phyloP scores from a whole-genome alignment of 1,284 basidiomycete species.

The Boletus chippewaensis region DNA sequence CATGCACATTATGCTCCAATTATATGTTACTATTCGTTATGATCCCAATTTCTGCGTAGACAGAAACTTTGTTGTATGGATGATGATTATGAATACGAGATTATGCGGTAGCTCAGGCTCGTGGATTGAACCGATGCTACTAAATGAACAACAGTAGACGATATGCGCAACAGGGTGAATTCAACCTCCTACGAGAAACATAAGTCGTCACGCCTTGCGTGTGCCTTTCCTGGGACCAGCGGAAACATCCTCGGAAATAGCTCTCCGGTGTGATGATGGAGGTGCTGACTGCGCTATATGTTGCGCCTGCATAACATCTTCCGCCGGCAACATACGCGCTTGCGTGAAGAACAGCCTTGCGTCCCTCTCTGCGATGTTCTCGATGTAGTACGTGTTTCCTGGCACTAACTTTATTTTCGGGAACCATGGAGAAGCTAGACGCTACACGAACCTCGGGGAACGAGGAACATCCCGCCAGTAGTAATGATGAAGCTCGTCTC shows the following conservation, averaged over 20 bases:
- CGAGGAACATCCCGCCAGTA: constrained; percentile 82
- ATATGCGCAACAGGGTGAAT: neutral
- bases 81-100: constrained; percentile 16
- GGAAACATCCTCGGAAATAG: constrained; percentile 25
- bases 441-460: constrained; percentile 69
- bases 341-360: constrained; percentile 91
- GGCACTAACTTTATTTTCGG: constrained; percentile 2
- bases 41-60: constrained; percentile 14
- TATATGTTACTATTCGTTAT: constrained; percentile 13
- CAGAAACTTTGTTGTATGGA: constrained; percentile 16
- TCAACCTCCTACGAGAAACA: neutral
- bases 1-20: constrained; percentile 23
- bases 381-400: constrained; percentile 89
- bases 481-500: constrained; percentile 72
- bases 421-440: neutral
- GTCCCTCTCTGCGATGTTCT: constrained; percentile 78
- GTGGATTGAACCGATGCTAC: neutral
- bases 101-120: constrained; percentile 1
- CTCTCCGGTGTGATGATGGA: constrained; percentile 30
- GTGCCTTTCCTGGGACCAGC: constrained; percentile 14
- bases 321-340: constrained; percentile 60
- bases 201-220: constrained; percentile 17
- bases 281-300: constrained; percentile 30
- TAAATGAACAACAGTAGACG: constrained; percentile 1
- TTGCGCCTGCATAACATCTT: constrained; percentile 16